phyloP scores from a whole-genome alignment of 2,329 filamentous ascomycete species.

The Cladosporium sp. region DNA sequence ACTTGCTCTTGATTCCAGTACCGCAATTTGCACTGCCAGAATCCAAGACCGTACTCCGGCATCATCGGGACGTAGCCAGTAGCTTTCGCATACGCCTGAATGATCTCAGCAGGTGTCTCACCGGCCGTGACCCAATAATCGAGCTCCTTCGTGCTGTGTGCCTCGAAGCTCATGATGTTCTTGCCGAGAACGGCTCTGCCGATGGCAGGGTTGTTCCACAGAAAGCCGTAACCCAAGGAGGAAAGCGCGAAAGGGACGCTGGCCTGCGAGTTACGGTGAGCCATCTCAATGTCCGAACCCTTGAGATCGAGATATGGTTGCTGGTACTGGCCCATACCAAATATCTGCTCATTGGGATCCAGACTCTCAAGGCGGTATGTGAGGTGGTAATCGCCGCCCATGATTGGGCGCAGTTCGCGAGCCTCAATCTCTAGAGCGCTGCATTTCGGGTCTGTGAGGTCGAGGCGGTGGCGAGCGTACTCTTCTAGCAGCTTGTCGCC shows the following conservation, averaged over 20 bases:
- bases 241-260: slow-evolving; percentile 61
- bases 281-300: slow-evolving; percentile 59
- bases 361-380: slow-evolving; percentile 57
- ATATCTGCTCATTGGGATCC: slow-evolving; percentile 54
- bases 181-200: slow-evolving; percentile 59
- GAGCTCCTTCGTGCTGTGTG: slow-evolving; percentile 52
- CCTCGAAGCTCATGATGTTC: slow-evolving; percentile 60
- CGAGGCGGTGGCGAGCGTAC: slow-evolving; percentile 47
- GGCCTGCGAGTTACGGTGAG: slow-evolving; percentile 64
- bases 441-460: slow-evolving; percentile 55
- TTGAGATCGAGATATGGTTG: slow-evolving; percentile 61
- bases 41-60: slow-evolving; percentile 65
- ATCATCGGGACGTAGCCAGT: slow-evolving; percentile 62
- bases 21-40: slow-evolving; percentile 65
- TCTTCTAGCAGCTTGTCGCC: slow-evolving; percentile 50
- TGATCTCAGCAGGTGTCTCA: slow-evolving; percentile 53
- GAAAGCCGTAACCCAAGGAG: slow-evolving; percentile 57
- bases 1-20: slow-evolving; percentile 65
- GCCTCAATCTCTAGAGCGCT: slow-evolving; percentile 55
- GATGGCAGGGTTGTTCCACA: slow-evolving; percentile 64
- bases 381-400: slow-evolving; percentile 53
- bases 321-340: slow-evolving; percentile 67
- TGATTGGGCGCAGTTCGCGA: slow-evolving; percentile 54
- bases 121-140: slow-evolving; percentile 64
- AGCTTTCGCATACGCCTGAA: slow-evolving; percentile 51